These are phyloP conservation scores for Ascosphaera aggregata DNA, from an alignment of 2,329 filamentous ascomycete genomes.

Conservation along the genomic window DNA sequence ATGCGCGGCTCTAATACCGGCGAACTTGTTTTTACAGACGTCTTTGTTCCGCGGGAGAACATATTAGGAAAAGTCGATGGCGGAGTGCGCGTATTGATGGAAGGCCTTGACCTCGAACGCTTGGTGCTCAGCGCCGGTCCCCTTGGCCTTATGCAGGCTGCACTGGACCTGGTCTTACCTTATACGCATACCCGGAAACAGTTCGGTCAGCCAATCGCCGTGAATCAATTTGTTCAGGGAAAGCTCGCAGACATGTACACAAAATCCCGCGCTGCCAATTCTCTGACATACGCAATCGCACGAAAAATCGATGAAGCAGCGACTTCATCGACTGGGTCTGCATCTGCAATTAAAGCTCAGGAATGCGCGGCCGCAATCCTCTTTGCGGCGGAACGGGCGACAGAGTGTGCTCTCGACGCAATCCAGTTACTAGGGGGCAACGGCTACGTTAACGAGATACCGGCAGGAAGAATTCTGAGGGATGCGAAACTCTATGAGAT, in stretches of 20 bases:
- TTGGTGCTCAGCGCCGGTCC: slow-evolving; percentile 81
- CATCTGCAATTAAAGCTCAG: slow-evolving; percentile 44
- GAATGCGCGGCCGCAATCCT: slow-evolving; percentile 89
- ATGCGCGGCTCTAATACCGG: slow-evolving; percentile 96
- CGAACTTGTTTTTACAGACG: slow-evolving; percentile 72
- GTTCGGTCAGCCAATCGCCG: slow-evolving; percentile 65
- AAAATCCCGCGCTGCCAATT: slow-evolving; percentile 58
- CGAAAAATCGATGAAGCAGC: slow-evolving; percentile 54
- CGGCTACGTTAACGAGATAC: slow-evolving; percentile 91
- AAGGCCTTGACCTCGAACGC: slow-evolving; percentile 81
- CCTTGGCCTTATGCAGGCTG: slow-evolving; percentile 83
- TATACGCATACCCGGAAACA: slow-evolving; percentile 79
- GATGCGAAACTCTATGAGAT: slow-evolving; percentile 81
- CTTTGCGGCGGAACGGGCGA: slow-evolving; percentile 78
- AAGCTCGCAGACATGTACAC: slow-evolving; percentile 96
- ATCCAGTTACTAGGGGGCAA: slow-evolving; percentile 73
- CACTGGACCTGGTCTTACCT: slow-evolving; percentile 64
- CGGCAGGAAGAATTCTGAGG: slow-evolving; percentile 61
- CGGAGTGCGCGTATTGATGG: slow-evolving; percentile 83
- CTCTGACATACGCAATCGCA: slow-evolving; percentile 75
- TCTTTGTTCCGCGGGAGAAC: slow-evolving; percentile 69
- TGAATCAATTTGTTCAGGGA: slow-evolving; percentile 83
- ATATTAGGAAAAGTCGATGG: slow-evolving; percentile 57
- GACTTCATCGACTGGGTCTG: slow-evolving; percentile 5
- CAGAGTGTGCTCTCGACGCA: slow-evolving; percentile 40